These are phyloP conservation scores for Aspergillus sojae DNA, from an alignment of 2,329 filamentous ascomycete genomes.

Conservation along the genomic window DNA sequence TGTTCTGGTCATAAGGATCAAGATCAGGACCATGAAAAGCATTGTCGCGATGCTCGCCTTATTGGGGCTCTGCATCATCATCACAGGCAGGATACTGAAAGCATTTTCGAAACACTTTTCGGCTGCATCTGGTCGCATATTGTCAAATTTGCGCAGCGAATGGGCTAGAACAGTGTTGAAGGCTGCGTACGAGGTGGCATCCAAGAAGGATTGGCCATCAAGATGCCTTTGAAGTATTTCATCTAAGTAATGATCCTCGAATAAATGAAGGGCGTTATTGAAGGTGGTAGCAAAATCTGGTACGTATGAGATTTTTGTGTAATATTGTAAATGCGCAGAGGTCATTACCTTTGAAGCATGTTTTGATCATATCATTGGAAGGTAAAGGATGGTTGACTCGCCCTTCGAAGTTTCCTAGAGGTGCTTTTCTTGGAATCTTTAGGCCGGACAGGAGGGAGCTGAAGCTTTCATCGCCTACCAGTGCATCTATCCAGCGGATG, in stretches of 20 bases:
- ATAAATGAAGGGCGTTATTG: not conserved
- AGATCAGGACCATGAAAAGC: not conserved
- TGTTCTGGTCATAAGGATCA: not conserved
- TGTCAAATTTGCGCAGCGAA: not conserved
- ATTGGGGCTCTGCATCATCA: not conserved
- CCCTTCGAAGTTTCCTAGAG: not conserved
- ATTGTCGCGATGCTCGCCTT: not conserved
- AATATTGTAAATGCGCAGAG: not conserved
- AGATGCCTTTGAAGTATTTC: not conserved
- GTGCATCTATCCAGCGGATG: not conserved
- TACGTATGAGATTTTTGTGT: not conserved
- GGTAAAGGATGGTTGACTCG: not conserved
- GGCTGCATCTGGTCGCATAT: not conserved
- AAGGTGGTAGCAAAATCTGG: not conserved
- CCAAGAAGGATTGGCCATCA: not conserved
- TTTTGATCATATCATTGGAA: not conserved
- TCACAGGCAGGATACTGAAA: not conserved
- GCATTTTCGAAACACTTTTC: not conserved
- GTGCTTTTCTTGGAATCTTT: not conserved
- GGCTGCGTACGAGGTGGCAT: not conserved
- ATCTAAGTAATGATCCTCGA: not conserved
- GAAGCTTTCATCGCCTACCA: not conserved
- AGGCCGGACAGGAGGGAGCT: not conserved
- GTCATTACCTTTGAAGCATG: not conserved
- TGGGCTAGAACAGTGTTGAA: not conserved